Percentiles rank a stretch among this genome's conserved stretches.
Conservation (phyloP, 2,329 filamentous ascomycete species). For the Zymoseptoria tritici region DNA sequence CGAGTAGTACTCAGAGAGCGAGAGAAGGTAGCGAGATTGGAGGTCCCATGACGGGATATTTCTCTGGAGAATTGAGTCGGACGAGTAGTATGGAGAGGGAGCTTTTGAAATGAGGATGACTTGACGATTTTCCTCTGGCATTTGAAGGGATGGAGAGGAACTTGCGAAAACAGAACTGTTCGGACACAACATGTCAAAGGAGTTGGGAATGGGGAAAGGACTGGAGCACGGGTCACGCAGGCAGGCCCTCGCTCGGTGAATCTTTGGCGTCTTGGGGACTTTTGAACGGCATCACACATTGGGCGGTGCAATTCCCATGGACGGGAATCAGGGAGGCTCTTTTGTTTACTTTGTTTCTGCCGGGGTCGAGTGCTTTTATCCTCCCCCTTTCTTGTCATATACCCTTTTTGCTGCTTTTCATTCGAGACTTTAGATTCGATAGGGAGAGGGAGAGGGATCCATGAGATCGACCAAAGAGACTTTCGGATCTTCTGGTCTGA, state of each 20-base stretch:
- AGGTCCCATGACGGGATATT: constrained; percentile 5
- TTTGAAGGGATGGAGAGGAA: neutral
- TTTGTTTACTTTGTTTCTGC: neutral
- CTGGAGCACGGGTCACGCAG: neutral
- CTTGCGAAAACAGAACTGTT: neutral
- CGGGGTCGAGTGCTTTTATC: neutral
- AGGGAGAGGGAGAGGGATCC: neutral
- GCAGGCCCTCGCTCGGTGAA: neutral
- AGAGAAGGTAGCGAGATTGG: constrained; percentile 12
- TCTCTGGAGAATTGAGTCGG: constrained; percentile 17
- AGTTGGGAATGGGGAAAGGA: neutral
- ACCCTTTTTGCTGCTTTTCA: neutral
- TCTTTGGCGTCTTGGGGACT: neutral
- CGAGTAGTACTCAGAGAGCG: neutral
- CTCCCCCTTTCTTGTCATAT: neutral
- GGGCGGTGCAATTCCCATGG: neutral
- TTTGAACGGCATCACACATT: neutral
- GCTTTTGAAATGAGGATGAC: constrained; percentile 15
- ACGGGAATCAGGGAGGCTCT: neutral
- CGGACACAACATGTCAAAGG: neutral
- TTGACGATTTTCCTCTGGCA: neutral
- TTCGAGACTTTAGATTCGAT: neutral
- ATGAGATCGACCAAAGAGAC: neutral
- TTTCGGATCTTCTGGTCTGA: neutral
- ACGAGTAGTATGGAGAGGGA: constrained; percentile 30